phyloP scores from a whole-genome alignment of 1,284 basidiomycete genomes.

The Melampsora abietis-canadensis region DNA sequence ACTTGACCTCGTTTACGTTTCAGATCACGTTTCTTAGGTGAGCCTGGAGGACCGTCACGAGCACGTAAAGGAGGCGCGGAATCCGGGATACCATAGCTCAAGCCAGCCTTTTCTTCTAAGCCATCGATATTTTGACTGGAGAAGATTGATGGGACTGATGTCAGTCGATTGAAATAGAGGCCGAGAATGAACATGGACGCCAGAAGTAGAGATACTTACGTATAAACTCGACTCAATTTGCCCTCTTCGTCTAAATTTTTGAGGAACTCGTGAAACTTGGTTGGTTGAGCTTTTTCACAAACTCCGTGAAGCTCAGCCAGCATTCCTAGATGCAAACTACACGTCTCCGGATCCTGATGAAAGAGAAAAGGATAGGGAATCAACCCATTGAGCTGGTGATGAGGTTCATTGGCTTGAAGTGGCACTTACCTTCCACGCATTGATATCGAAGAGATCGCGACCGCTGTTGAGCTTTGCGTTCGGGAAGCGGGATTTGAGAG shows the following conservation, averaged over 20 bases:
- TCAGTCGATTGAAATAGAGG: too few species aligned
- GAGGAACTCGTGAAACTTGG: constrained; percentile 52
- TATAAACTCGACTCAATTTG: constrained; percentile 53
- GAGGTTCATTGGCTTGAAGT: too few species aligned
- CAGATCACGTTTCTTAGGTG: constrained; percentile 6
- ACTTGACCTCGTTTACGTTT: constrained; percentile 38
- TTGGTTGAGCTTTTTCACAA: constrained; percentile 53
- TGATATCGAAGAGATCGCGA: constrained; percentile 40
- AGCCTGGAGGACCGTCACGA: constrained; percentile 10
- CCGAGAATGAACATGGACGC: background rate
- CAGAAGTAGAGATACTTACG: constrained; percentile 34
- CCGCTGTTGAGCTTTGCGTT: constrained; percentile 43
- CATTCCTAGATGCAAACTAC: constrained; percentile 53
- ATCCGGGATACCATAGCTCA: constrained; percentile 51
- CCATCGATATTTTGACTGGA: constrained; percentile 53
- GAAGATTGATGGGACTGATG: background rate
- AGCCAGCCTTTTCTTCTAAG: constrained; percentile 53
- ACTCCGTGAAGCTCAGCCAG: constrained; percentile 52
- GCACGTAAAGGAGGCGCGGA: background rate
- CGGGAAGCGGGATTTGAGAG: constrained; percentile 59
- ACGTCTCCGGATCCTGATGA: constrained; percentile 49
- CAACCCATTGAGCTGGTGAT: background rate
- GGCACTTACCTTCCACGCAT: constrained; percentile 35
- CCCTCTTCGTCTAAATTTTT: constrained; percentile 53
- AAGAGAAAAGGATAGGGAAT: background rate